A percentile compares a stretch with the other conserved stretches of the same genome.
Conservation (phyloP, 177 flowering plant genomes). For the Telopea speciosissima region DNA sequence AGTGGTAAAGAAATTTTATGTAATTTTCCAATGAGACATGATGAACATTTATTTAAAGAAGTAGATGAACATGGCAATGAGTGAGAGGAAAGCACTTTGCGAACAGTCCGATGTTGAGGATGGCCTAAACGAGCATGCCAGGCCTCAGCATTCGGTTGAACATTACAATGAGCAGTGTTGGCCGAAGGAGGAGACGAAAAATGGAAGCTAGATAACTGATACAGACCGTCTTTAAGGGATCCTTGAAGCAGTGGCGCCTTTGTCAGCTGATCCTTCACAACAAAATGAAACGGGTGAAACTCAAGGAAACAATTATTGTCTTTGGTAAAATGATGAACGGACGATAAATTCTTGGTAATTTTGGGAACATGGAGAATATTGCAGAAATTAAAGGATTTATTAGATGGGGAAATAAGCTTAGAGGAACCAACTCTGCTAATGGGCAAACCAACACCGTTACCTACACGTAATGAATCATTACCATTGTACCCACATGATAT, state of each 20-base stretch:
- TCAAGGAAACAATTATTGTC: not conserved
- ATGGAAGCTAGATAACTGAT: not conserved
- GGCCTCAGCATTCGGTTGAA: not conserved
- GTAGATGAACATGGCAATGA: not conserved
- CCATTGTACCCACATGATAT: too few relatives aligned
- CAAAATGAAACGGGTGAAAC: not conserved
- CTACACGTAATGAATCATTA: too few relatives aligned
- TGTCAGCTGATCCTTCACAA: not conserved
- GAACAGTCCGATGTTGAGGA: not conserved
- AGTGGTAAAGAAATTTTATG: not conserved
- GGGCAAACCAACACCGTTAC: too few relatives aligned
- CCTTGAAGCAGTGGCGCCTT: not conserved
- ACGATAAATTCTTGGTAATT: too few relatives aligned
- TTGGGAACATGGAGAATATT: not conserved
- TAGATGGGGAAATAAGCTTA: too few relatives aligned
- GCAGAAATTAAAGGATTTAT: not conserved
- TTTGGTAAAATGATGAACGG: not conserved
- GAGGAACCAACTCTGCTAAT: too few relatives aligned
- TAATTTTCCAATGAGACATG: too few relatives aligned
- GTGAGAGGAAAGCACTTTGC: not conserved
- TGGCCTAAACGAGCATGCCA: not conserved
- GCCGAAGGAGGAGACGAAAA: not conserved
- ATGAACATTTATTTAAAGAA: not conserved
- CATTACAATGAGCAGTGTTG: not conserved
- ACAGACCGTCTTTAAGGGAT: not conserved